Percentiles rank a stretch among this genome's conserved stretches.
phyloP scores from a whole-genome alignment of 1,284 basidiomycete species.

The Meripilus lineatus region DNA sequence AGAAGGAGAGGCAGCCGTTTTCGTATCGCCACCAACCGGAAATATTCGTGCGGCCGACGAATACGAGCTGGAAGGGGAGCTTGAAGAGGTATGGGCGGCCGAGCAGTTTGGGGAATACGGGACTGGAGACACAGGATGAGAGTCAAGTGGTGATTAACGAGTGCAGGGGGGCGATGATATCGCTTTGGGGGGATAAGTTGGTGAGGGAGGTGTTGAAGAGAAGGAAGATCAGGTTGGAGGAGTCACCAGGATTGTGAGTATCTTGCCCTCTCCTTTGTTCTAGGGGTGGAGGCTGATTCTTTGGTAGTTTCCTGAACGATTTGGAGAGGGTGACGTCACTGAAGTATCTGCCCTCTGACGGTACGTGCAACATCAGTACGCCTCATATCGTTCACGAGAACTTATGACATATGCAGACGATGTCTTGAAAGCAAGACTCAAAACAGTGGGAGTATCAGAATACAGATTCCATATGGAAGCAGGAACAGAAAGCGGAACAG shows the following conservation, averaged over 20 bases:
- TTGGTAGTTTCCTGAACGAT: conserved; percentile 63
- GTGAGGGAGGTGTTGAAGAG: conserved; percentile 54
- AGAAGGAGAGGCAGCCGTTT: no score
- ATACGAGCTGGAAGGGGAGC: conserved; percentile 53
- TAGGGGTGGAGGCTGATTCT: conserved; percentile 4
- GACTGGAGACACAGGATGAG: conserved; percentile 51
- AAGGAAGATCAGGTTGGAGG: conserved; percentile 65
- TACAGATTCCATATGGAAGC: conserved; percentile 78
- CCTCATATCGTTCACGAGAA: conserved; percentile 8
- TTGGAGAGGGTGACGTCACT: conserved; percentile 59
- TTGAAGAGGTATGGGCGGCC: conserved; percentile 30
- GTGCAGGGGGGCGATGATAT: conserved; percentile 54
- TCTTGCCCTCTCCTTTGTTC: conserved; percentile 1
- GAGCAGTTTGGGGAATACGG: conserved; percentile 40
- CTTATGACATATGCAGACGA: conserved; percentile 44
- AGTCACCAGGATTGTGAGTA: conserved; percentile 68
- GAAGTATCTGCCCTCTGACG: conserved; percentile 65
- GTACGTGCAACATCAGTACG: conserved; percentile 30
- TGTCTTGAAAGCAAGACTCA: conserved; percentile 41
- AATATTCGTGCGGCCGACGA: conserved; percentile 64
- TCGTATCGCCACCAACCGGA: no score
- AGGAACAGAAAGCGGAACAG: conserved; percentile 64
- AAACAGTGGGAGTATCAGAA: conserved; percentile 73
- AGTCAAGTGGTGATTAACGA: conserved; percentile 53
- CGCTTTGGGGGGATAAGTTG: conserved; percentile 57